Base-by-base conservation (phyloP, 495 filamentous ascomycete species). In the Friedmanniomyces endolithicus region DNA sequence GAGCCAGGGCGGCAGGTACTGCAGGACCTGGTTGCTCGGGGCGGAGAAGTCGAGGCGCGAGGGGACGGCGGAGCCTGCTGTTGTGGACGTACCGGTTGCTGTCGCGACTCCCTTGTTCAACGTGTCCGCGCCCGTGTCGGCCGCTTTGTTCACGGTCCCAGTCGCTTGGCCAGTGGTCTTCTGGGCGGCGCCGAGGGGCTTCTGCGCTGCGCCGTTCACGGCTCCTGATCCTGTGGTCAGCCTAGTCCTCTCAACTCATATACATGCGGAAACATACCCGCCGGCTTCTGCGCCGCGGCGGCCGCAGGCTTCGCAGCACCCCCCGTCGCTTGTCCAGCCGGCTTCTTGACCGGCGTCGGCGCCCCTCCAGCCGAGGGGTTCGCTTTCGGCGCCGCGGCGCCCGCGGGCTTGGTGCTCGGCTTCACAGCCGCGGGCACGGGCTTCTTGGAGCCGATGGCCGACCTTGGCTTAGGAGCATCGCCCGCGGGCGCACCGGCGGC, bases 131-230 rank as follows among this genome's bases (percentile, higher is more conserved):
- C 47, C 61, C 22, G 24, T 51, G 34, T 58, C 58, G 3, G 40
- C 50, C 6, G 53, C 52, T 46, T 63, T 63, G 52, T 63, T 57
- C 16, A 52, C 50, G 8, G 57, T 39, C 22, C 45, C 47, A 22
- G 59, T 55, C 1, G 55, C 59, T 20, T 34, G 47, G 31, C 54
- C 50, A 11, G 47, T 57, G 12, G 12, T 20, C 34, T 62, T 57
- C 50, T 58, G 40, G 17, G 55, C 53, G 25, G 56, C 29, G 24
- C 45, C 51, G 29, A 39, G 6, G 17, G 6, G 6, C 46, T 48
- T 37, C 40, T 58, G 55, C 33, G 31, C 14, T 43, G 47, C 19
- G 47, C 16, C 24, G n/a, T 43, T 54, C 9, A 46, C 40, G 31
- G 48, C 44, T 11, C 48, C 45, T 52, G 33, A 19, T 4, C 9